Conservation (phyloP, 306 rosid genomes). For the Cucumis sativus region Cucumber_9930_V3 NC_026661.2:20141501-20142000, state of each 20-base stretch:
- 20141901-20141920: slow-evolving; percentile 83
- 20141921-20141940: slow-evolving; percentile 88
- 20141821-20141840: slow-evolving; percentile 6
- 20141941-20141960: slow-evolving; percentile 90
- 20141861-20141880: slow-evolving; percentile 89
- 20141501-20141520: slow-evolving; percentile 37
- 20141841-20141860: slow-evolving; percentile 7
- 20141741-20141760: slow-evolving; percentile 79
- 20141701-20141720: slow-evolving; percentile 72
- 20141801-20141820: background rate
- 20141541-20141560: too few relatives aligned
- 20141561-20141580: background rate
- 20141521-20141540: background rate
- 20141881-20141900: slow-evolving; percentile 97
- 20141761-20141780: slow-evolving; percentile 57
- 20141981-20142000: slow-evolving; percentile 10
- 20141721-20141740: slow-evolving; percentile 60
- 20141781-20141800: slow-evolving; percentile 11
- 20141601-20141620: slow-evolving; percentile 91
- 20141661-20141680: slow-evolving; percentile 99
- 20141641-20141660: slow-evolving; percentile 94
- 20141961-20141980: slow-evolving; percentile 94
- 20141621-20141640: slow-evolving; percentile 78
- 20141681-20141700: slow-evolving; percentile 86
- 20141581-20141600: slow-evolving; percentile 20